phyloP scores from a whole-genome alignment of 2,329 filamentous ascomycete genomes.

The Curvularia sp. region DNA sequence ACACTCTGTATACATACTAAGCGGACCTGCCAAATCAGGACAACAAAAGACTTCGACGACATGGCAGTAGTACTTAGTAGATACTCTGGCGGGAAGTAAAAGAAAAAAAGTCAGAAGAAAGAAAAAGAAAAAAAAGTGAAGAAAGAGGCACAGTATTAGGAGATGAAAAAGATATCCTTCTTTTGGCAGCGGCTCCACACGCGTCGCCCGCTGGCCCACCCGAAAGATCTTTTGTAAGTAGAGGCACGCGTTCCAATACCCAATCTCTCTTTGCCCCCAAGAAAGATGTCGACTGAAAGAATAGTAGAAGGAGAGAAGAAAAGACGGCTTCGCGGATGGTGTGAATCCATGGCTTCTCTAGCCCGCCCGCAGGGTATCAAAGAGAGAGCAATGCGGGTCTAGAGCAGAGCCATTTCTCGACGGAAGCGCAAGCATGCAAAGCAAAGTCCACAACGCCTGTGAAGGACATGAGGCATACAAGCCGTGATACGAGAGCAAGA shows the following conservation, averaged over 20 bases:
- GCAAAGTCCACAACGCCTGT: constrained; percentile 50
- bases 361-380: constrained; percentile 47
- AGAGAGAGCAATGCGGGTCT: constrained; percentile 40
- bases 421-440: constrained; percentile 28
- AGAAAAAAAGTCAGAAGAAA: neutral
- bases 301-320: constrained; percentile 16
- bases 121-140: neutral
- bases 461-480: constrained; percentile 48
- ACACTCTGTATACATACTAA: constrained; percentile 18
- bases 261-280: constrained; percentile 18
- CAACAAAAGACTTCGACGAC: constrained; percentile 4
- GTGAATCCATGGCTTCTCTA: constrained; percentile 24
- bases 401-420: constrained; percentile 41
- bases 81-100: constrained; percentile 1
- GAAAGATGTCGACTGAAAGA: constrained; percentile 19
- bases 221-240: constrained; percentile 9
- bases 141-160: constrained; percentile 24
- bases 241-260: constrained; percentile 18
- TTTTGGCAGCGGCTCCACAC: constrained; percentile 19
- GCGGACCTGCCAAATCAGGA: constrained; percentile 7
- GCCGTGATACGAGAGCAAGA: constrained; percentile 45
- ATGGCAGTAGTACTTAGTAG: constrained; percentile 8
- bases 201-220: constrained; percentile 5
- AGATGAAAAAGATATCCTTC: constrained; percentile 16
- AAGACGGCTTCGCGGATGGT: constrained; percentile 32